A percentile compares a stretch with the other conserved stretches of the same genome.
These are phyloP conservation scores for Oehlia diaphana DNA, from an alignment of 192 early-diverging fungal species.

Conservation along the genomic window DNA sequence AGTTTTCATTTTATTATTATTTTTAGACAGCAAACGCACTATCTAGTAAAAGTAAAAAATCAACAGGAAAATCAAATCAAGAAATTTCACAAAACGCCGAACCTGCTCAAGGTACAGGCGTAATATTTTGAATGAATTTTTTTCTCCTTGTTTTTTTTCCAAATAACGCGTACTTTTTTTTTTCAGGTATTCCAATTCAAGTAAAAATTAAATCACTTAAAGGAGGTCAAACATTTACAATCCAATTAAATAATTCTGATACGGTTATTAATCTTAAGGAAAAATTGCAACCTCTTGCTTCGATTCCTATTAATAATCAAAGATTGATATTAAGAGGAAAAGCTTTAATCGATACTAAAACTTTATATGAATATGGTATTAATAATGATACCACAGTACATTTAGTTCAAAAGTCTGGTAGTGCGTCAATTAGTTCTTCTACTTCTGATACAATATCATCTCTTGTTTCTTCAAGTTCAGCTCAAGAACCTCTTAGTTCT, in stretches of 20 bases:
- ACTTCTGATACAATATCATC: neutral
- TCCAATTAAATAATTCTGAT: slow-evolving; percentile 39
- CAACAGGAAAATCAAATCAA: slow-evolving; percentile 17
- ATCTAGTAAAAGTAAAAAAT: neutral
- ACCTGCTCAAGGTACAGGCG: neutral
- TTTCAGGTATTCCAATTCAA: slow-evolving; percentile 30
- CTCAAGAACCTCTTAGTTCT: neutral
- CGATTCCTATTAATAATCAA: slow-evolving; percentile 40
- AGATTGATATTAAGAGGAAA: slow-evolving; percentile 64
- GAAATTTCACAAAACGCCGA: neutral
- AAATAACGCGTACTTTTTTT: neutral
- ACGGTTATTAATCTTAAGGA: slow-evolving; percentile 43
- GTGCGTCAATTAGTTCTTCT: neutral
- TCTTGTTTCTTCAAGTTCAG: neutral
- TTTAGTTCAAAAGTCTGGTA: slow-evolving; percentile 49
- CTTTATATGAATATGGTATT: slow-evolving; percentile 51
- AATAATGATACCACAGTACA: slow-evolving; percentile 45
- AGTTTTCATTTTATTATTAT: neutral
- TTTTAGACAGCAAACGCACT: neutral
- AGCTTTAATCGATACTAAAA: slow-evolving; percentile 52
- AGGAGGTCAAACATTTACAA: slow-evolving; percentile 37
- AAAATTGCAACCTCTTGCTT: slow-evolving; percentile 35
- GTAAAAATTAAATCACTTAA: slow-evolving; percentile 48
- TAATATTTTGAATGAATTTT: neutral
- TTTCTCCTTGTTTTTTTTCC: neutral